Base-by-base conservation (phyloP, 345 rosid genomes). In the Noccaea bulbosa region DNA sequence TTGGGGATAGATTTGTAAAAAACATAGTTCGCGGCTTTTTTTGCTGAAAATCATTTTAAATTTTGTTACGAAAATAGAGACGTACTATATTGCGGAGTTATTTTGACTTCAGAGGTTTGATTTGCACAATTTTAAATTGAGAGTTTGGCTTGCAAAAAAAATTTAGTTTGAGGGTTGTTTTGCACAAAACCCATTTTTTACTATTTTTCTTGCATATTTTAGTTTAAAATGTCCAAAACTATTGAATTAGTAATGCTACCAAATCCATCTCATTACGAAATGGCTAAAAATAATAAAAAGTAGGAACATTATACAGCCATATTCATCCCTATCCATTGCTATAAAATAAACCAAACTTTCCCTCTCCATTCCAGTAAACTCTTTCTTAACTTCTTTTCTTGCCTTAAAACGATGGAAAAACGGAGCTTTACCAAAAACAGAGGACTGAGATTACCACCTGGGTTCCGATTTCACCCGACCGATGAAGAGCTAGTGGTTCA, bases 391-490 rank as follows among this genome's bases (percentile, higher is more conserved):
- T 47, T 58, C 12, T 20, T 35, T 48, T 22, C 6, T 53, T 16
- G 9, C 39, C 24, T 41, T 35, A 27, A 62, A 7, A 12, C 12
- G 15, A 84, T 85, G 93, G 92, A 88, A 69, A 87, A 80, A 77
- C 62, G 74, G 1, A 83, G 60, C 81, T 82, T 77, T 55, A 76
- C 82, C 7, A 91, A 81, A 65, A 86, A 87, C 76, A 90, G 92
- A 43, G 82, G 80, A 34, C 51, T 88, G 10, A 89, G 87, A 62
- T 73, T 93, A 67, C 97, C 97, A 16, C 98, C 96, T 3, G 98
- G 98, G 0, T 93, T 93, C 49, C 79, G 98, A 16, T 90, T 93
- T 80, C 98, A 93, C 70, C 97, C 98, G 0, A 91, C 97, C 4
- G 98, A 91, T 46, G 91, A 93, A 69, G 97, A 93, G 85, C 82